These are phyloP conservation scores for Mesembryanthemum crystallinum DNA, from an alignment of 148 eudicot species.

Conservation along the genomic window DNA sequence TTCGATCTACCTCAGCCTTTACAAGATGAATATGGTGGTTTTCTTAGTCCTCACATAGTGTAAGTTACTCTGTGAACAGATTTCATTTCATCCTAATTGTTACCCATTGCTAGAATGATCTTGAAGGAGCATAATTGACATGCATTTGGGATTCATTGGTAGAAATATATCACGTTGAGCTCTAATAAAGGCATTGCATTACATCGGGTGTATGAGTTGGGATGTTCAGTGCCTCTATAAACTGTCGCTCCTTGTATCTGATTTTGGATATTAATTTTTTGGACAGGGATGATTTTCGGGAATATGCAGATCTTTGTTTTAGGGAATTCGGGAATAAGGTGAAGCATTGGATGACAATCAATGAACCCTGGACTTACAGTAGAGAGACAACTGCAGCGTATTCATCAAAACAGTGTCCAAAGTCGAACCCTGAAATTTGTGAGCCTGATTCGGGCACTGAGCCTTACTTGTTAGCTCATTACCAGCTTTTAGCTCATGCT, in stretches of 20 bases:
- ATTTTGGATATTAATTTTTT: not conserved
- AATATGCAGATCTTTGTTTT: slow-evolving; percentile 50
- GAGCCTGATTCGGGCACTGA: slow-evolving; percentile 32
- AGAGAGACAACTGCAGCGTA: slow-evolving; percentile 19
- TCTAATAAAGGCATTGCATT: not conserved
- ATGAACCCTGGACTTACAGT: slow-evolving; percentile 43
- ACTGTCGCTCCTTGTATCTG: not conserved
- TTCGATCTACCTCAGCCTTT: slow-evolving; percentile 48
- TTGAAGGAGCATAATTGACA: not conserved
- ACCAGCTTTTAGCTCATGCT: slow-evolving; percentile 58
- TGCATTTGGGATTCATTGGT: not conserved
- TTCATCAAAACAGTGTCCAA: slow-evolving; percentile 43
- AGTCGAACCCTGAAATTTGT: slow-evolving; percentile 26
- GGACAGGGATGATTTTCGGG: slow-evolving; percentile 44
- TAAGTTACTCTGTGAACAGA: slow-evolving; percentile 19
- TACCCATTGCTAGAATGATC: not conserved
- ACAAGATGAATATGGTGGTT: slow-evolving; percentile 54
- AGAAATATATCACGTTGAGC: not conserved
- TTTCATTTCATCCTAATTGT: not conserved
- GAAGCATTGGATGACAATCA: slow-evolving; percentile 57
- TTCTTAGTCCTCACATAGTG: slow-evolving; percentile 36
- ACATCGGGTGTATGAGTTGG: not conserved
- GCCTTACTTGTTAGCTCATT: slow-evolving; percentile 44
- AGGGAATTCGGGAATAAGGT: slow-evolving; percentile 45
- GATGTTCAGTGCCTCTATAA: not conserved